Base-by-base conservation (phyloP, 495 filamentous ascomycete genomes). In the Bacidia rubella region DNA sequence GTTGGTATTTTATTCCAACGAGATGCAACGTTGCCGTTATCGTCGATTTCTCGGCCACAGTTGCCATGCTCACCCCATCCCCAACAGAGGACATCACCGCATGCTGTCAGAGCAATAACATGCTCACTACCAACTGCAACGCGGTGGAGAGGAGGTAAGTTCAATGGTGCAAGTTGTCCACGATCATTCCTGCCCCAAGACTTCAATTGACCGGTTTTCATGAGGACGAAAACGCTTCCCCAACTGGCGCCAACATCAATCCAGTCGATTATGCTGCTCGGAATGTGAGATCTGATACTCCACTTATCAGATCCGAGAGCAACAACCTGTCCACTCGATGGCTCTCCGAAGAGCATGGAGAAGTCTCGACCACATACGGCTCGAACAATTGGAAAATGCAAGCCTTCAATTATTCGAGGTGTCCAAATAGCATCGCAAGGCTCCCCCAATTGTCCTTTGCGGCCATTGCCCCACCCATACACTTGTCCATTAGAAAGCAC, bases 51-150 rank as follows among this genome's bases (percentile, higher is more conserved):
- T 2, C 77, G 72, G 12, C 92, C 92, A 65, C 92, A 97, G 66
- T 97, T 97, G 11, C 92, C 92, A 74, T 98, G 92, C 69, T 95
- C 87, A 1, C 88, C 89, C 90, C 92, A 98, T 15, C 92, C 92
- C 85, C 89, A 96, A 2, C 82, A 75, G 38, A 87, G 63, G 11
- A 95, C 66, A 20, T 60, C 67, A 1, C 78, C 76, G 46, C 74
- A 70, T n/a, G 65, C 68, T 2, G 80, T 75, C 25, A 88, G 59
- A 9, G 78, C 86, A 56, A 96, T 57, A 11, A 72, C 78, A 68
- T 98, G 92, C 67, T 96, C 90, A 62, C 89, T 95, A 0, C 92
- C 92, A 41, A 80, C 80, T 15, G 85, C 86, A 12, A 97, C 68
- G 17, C 70, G 61, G 17, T 67, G 61, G 22, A 82, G 58, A 2